Evolutionary conservation across 441 rosid genomes (phyloP).

Genomic region (Pelargonium citronellum): DNA sequence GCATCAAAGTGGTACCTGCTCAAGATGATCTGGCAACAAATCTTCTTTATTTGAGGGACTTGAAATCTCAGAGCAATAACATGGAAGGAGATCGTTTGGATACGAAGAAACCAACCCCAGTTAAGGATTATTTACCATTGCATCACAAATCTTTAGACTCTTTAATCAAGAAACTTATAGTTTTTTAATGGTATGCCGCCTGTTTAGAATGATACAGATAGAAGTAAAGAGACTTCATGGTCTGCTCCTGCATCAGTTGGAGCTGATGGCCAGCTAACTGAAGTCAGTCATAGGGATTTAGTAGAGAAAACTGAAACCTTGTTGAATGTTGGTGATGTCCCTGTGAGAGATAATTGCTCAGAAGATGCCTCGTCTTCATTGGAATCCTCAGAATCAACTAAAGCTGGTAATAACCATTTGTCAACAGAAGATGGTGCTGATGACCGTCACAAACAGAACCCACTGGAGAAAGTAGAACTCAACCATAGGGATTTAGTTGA

Average conservation of each 20-base stretch:
- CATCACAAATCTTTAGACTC: conserved; percentile 13
- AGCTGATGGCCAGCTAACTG: conserved; percentile 16
- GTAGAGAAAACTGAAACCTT: conserved; percentile 18
- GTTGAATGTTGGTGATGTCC: conserved; percentile 23
- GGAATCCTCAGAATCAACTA: conserved; percentile 17
- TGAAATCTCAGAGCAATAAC: conserved; percentile 23
- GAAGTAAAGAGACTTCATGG: conserved; percentile 26
- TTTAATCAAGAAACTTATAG: conserved; percentile 8
- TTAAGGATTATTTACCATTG: conserved; percentile 37
- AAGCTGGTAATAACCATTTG: conserved; percentile 12
- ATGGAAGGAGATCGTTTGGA: conserved; percentile 18
- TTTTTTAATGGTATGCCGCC: conserved; percentile 27
- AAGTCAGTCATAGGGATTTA: conserved; percentile 13
- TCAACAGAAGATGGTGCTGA: conserved; percentile 16
- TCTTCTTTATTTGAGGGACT: conserved; percentile 17
- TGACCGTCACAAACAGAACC: conserved; percentile 25
- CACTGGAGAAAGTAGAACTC: conserved; percentile 4
- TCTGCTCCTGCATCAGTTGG: conserved; percentile 14
- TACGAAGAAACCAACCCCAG: conserved; percentile 33
- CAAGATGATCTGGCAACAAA: conserved; percentile 21
- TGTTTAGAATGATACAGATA: conserved; percentile 44
- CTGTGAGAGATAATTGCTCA: conserved; percentile 11
- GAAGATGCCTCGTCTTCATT: conserved; percentile 19
- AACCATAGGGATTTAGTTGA: background rate
- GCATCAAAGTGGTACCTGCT: conserved; percentile 12